Evolutionary conservation across 2,329 filamentous ascomycete genomes (phyloP).

Genomic region (Aspergillus quadricinctus): DNA sequence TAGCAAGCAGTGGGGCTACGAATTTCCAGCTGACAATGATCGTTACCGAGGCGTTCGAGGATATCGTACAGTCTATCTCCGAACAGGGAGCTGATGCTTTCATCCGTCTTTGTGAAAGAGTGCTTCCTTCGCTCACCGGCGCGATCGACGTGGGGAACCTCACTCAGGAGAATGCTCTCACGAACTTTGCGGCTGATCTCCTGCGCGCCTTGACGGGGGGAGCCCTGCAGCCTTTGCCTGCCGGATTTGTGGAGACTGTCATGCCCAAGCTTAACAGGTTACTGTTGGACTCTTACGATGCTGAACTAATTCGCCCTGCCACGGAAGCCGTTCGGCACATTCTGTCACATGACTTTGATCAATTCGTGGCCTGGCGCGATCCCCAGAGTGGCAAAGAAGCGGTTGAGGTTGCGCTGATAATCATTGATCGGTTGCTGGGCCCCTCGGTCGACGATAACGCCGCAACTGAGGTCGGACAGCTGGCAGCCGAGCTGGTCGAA

Average conservation of each 20-base stretch:
- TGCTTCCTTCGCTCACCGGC: slow-evolving; percentile 79
- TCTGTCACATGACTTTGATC: slow-evolving; percentile 81
- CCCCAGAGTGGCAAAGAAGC: slow-evolving; percentile 71
- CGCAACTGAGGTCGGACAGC: slow-evolving; percentile 89
- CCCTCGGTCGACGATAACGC: slow-evolving; percentile 85
- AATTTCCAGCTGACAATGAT: slow-evolving; percentile 90
- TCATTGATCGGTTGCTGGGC: slow-evolving; percentile 85
- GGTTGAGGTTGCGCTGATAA: slow-evolving; percentile 81
- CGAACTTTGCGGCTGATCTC: slow-evolving; percentile 82
- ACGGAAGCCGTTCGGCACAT: slow-evolving; percentile 86
- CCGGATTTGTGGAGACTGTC: slow-evolving; percentile 76
- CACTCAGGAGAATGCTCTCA: slow-evolving; percentile 72
- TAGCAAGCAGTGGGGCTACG: slow-evolving; percentile 80
- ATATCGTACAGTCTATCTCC: slow-evolving; percentile 67
- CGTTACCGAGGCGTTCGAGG: slow-evolving; percentile 86
- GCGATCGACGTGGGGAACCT: slow-evolving; percentile 85
- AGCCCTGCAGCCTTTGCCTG: slow-evolving; percentile 77
- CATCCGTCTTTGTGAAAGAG: slow-evolving; percentile 73
- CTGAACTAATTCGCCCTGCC: slow-evolving; percentile 80
- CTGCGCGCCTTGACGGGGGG: slow-evolving; percentile 76
- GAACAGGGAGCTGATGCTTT: slow-evolving; percentile 65
- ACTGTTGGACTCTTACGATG: slow-evolving; percentile 78
- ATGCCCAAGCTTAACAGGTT: slow-evolving; percentile 84
- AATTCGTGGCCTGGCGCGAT: slow-evolving; percentile 84
- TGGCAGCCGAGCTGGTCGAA: slow-evolving; percentile 92